Percentiles rank a stretch among this genome's conserved stretches.
Evolutionary conservation across 129 eudicot species (phyloP).

Genomic region (Kitagawia praeruptora): DNA sequence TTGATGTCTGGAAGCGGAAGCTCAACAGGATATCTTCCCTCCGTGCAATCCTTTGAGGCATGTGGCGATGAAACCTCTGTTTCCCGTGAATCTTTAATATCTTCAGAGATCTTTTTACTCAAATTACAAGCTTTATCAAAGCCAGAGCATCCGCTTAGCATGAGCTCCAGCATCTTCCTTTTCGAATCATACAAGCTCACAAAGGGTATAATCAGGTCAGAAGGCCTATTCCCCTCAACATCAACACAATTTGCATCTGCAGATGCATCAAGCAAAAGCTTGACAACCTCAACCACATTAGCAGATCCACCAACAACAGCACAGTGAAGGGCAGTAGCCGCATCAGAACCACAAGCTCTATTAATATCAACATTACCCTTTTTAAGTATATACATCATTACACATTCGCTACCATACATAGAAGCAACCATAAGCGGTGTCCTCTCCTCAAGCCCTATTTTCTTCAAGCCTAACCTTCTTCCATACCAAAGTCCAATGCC

Average conservation of each 20-base stretch:
- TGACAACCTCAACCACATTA: slow-evolving; percentile 42
- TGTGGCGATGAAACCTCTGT: slow-evolving; percentile 10
- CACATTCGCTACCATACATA: slow-evolving; percentile 58
- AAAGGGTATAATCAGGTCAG: slow-evolving; percentile 32
- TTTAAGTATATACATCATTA: slow-evolving; percentile 43
- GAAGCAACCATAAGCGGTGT: slow-evolving; percentile 77
- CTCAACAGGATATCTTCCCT: slow-evolving; percentile 69
- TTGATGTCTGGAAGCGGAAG: slow-evolving; percentile 67
- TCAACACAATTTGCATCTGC: slow-evolving; percentile 49
- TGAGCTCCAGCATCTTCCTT: slow-evolving; percentile 37
- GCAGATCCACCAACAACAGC: slow-evolving; percentile 63
- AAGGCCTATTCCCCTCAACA: slow-evolving; percentile 54
- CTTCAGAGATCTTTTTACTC: slow-evolving; percentile 19
- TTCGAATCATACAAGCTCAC: slow-evolving; percentile 20
- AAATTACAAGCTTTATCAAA: slow-evolving; percentile 18
- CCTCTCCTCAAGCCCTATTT: slow-evolving; percentile 65
- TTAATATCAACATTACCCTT: slow-evolving; percentile 50
- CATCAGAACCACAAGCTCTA: slow-evolving; percentile 60
- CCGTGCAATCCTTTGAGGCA: slow-evolving; percentile 15
- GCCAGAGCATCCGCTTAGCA: slow-evolving; percentile 31
- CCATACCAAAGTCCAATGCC: slow-evolving; percentile 64
- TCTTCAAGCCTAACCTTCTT: slow-evolving; percentile 50
- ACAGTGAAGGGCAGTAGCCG: slow-evolving; percentile 69
- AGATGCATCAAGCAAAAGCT: slow-evolving; percentile 49
- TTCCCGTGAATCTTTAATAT: slow-evolving; percentile 3